Conservation (phyloP, 495 filamentous ascomycete genomes). For the Thermochaetoides thermophila region DNA sequence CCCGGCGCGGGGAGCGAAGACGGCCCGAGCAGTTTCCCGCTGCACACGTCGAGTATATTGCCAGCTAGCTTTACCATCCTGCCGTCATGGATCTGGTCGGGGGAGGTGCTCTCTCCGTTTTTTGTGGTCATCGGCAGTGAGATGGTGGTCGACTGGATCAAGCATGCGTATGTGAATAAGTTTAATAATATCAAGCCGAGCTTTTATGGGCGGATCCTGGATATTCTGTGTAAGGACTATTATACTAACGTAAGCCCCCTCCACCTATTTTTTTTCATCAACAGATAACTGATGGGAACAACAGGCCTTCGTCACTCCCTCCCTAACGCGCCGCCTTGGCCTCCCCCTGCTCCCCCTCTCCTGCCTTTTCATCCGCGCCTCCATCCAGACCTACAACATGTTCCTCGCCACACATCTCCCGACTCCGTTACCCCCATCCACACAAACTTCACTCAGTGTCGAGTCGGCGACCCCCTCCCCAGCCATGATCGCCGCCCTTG, state of each 20-base stretch:
- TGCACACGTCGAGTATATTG: constrained; percentile 47
- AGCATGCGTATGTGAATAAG: constrained; percentile 94
- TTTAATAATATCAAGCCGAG: constrained; percentile 92
- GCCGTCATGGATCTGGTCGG: constrained; percentile 58
- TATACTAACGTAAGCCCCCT: constrained; percentile 59
- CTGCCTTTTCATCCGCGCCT: constrained; percentile 88
- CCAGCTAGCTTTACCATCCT: constrained; percentile 81
- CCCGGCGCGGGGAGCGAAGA: constrained; percentile 30
- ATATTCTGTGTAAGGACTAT: constrained; percentile 92
- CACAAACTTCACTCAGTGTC: constrained; percentile 44
- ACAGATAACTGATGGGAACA: constrained; percentile 4
- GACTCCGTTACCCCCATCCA: constrained; percentile 53
- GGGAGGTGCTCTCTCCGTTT: constrained; percentile 82
- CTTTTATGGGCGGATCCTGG: constrained; percentile 77
- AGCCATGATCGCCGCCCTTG: constrained; percentile 54
- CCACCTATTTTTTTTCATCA: background rate
- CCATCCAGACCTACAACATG: constrained; percentile 96
- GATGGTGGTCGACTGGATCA: constrained; percentile 94
- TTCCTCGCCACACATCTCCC: constrained; percentile 78
- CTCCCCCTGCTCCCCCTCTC: constrained; percentile 85
- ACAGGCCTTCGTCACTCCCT: constrained; percentile 69
- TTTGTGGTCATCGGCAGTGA: constrained; percentile 86
- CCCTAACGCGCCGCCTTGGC: constrained; percentile 76
- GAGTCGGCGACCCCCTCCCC: constrained; percentile 42
- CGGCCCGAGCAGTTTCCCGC: constrained; percentile 28